phyloP scores from a whole-genome alignment of 2,329 filamentous ascomycete genomes.

The Stachybotrys elegans region DNA sequence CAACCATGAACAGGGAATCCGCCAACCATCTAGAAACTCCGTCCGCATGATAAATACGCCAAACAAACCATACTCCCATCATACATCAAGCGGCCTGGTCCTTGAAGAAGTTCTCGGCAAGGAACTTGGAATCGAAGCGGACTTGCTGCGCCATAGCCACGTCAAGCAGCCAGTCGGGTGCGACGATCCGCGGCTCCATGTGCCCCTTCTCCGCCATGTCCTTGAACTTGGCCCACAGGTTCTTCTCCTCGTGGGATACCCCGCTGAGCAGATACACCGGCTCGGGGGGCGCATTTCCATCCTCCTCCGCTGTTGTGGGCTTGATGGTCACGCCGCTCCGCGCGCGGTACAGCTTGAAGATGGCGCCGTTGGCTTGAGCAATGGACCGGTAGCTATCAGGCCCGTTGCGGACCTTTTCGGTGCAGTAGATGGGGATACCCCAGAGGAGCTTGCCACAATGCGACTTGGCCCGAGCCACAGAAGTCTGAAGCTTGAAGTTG shows the following conservation, averaged over 20 bases:
- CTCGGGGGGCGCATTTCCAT: constrained; percentile 56
- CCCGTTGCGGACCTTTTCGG: constrained; percentile 72
- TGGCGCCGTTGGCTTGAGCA: constrained; percentile 81
- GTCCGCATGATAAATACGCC: no score
- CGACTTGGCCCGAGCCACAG: constrained; percentile 64
- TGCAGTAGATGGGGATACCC: constrained; percentile 78
- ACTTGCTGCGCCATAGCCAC: constrained; percentile 85
- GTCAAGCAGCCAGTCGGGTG: constrained; percentile 83
- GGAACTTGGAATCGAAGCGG: constrained; percentile 59
- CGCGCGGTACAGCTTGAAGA: constrained; percentile 71
- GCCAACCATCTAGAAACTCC: no score
- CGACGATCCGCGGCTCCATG: constrained; percentile 76
- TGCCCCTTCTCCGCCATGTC: constrained; percentile 73
- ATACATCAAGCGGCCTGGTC: constrained; percentile 9
- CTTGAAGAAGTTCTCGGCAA: constrained; percentile 40
- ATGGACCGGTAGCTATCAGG: constrained; percentile 82
- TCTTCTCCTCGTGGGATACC: constrained; percentile 58
- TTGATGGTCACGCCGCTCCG: constrained; percentile 64
- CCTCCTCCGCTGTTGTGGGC: constrained; percentile 59
- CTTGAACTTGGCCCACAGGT: constrained; percentile 74
- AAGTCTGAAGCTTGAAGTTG: constrained; percentile 62
- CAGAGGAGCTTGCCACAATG: constrained; percentile 74
- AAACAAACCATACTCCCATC: constrained; percentile 7
- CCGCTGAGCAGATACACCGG: constrained; percentile 82
- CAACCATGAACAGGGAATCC: neutral